Base-by-base conservation (phyloP, 2,329 filamentous ascomycete genomes). In the Fusarium sp. region DNA sequence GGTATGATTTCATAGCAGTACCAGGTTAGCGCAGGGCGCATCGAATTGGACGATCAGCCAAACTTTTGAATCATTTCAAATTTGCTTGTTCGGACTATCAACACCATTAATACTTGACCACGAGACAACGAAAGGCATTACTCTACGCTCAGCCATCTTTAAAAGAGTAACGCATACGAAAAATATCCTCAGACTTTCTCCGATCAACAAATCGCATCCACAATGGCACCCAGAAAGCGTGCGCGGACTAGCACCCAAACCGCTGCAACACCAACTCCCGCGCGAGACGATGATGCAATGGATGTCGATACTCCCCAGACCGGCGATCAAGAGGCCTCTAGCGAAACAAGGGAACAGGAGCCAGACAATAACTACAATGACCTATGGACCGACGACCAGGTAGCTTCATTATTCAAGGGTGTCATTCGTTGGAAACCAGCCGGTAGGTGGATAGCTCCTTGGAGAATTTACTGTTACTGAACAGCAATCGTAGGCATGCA, bases 371-470 rank as follows among this genome's bases (percentile, higher is more conserved):
- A 72, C 13, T 74, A 65, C 50, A 87, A 89, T 59, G 93, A 95
- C 70, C 88, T 90, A 27, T 99, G 96, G 96, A 98, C 94, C 6
- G 94, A 97, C 75, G 95, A 98, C 76, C 96, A 99, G 80, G 92
- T 97, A 72, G 94, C 93, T 2, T 94, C 93, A 42, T 86, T 99
- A 1, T 93, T 97, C 82, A 98, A 98, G 78, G 93, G 90, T 55
- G 91, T 98, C 72, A 94, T 98, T 70, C 88, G 90, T 77, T 97
- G 93, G 92, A 99, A 99, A 78, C 96, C 96, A n/a, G 95, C 95
- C 42, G 95, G 94, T 93, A 78, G 71, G 78, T 67, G 20, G 14
- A 13, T 47, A 32, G 23, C 47, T 43, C 16, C 28, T 25, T 27
- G 13, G 5, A 27, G 8, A 43, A 28, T 46, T 60, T 42, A 40